Evolutionary conservation across 106 monocot genomes (phyloP).

Genomic region (Xerophyta viscosa): DNA sequence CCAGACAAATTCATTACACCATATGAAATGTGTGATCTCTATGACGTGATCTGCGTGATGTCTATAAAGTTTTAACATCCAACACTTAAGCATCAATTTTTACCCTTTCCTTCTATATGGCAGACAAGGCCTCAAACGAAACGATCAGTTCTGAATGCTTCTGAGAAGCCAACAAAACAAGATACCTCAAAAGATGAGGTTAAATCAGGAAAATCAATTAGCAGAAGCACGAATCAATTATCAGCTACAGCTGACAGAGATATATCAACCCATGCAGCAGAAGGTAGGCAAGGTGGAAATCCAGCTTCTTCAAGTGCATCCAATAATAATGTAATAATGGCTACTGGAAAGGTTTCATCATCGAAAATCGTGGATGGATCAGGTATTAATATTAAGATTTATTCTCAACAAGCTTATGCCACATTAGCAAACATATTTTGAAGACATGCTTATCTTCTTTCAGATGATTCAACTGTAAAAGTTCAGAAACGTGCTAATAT

Average conservation of each 20-base stretch:
- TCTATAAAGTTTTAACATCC: no score
- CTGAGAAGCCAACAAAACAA: conserved; percentile 51
- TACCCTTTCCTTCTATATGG: neutral
- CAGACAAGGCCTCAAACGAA: conserved; percentile 58
- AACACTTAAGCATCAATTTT: neutral
- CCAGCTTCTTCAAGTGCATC: conserved; percentile 8
- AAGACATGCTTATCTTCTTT: conserved; percentile 14
- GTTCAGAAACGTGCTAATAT: conserved; percentile 45
- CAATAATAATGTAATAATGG: conserved; percentile 27
- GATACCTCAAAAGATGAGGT: conserved; percentile 54
- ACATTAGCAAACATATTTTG: conserved; percentile 10
- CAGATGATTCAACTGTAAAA: conserved; percentile 33
- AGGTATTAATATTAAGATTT: no score
- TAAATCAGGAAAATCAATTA: conserved; percentile 60
- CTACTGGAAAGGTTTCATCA: conserved; percentile 22
- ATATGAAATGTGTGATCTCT: no score
- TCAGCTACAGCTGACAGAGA: conserved; percentile 42
- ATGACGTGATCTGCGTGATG: no score
- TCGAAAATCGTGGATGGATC: conserved; percentile 18
- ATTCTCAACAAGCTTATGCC: conserved; percentile 19
- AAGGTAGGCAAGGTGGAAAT: conserved; percentile 23
- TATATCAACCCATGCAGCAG: conserved; percentile 24
- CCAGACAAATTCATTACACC: no score
- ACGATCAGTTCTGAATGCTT: conserved; percentile 35
- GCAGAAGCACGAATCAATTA: conserved; percentile 25